Evolutionary conservation across 345 rosid species (phyloP), one percentile per base, ranked within the genome.

Genomic region (Bretschneidera sinensis): DNA sequence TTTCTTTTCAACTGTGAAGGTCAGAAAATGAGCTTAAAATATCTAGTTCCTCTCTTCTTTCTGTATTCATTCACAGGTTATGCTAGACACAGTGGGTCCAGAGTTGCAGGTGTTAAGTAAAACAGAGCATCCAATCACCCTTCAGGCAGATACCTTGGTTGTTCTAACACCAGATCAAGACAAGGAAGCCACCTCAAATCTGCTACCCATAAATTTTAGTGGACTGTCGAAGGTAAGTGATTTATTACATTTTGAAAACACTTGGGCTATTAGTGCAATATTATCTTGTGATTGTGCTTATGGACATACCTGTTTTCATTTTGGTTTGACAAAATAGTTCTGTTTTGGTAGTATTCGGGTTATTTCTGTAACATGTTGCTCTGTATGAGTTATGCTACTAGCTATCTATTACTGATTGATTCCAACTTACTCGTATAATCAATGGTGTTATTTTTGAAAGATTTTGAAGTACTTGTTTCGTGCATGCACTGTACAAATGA

Each of bases 1-100:
- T n/a, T n/a, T n/a, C n/a, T n/a, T n/a, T n/a, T n/a, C n/a, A n/a
- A n/a, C n/a, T n/a, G n/a, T n/a, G 45, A 39, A 5, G 15, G 45
- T 39, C 10, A 5, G 10, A 5, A 39, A 39, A 39, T 2, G 10
- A 39, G 45, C 45, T 39, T 39, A 39, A 1, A 39, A 1, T 11
- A 7, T 39, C 45, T 39, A 17, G 20, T 11, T 47, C 43, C 13
- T 9, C 20, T 10, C 17, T 48, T 18, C 52, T 66, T 70, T 60
- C 9, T 39, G 10, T 34, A 19, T 67, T 39, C 17, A 23, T 55
- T 59, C 31, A 24, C 78, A 86, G 92, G 78, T 83, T 43, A 86
- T 86, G 92, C 81, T 86, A 9, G 92, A 83, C 69, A 86, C 88
- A 0, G 79, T 69, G 19, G 92, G 92, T 57, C 88, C 92, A 11